Base-by-base conservation (phyloP, 176 grass and related monocot genomes). In the Chrysopogon serrulatus region DNA sequence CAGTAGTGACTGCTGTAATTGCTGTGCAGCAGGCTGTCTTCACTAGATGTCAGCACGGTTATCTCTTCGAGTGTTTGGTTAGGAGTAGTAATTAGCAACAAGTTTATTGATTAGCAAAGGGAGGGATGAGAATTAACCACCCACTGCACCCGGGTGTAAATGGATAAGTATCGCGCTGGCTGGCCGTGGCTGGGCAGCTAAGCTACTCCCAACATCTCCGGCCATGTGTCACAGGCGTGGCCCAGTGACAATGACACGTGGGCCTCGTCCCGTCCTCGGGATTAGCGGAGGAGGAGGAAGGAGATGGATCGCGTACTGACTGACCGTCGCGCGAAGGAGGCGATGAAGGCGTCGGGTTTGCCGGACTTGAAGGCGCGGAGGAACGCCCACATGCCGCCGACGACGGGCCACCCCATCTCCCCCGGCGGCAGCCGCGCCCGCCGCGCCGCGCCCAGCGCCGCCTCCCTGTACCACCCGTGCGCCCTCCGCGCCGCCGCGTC, bases 351-450 rank as follows among this genome's bases (percentile, higher is more conserved):
- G 85, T 98, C 96, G 0, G 96, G 96, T 8, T 88, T 60, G 84
- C 77, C 80, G 72, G 91, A 92, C 82, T 95, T 95, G 86, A 94
- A 98, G 31, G 91, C 91, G 10, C 83, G 80, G 85, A 99, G 91
- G 77, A 99, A 99, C 24, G 87, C 79, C 89, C 80, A 87, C 93
- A 99, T 99, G 89, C 75, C 90, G 73, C 93, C 93, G 80, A 99
- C 79, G n/a, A 96, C 1, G 15, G 96, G 96, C 83, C 89, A 95
- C 3, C 96, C 96, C 93, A 99, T 92, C 43, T 90, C 89, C 14
- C 96, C 93, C 62, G 96, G 93, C 80, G 96, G 93, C 77, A 99
- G 68, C 77, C 54, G 37, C 65, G 87, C 7, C 8, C 87, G 35
- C 53, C 81, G 44, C 36, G 10, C 79, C 23, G 9, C 49, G 32